Percentiles rank a stretch among this genome's conserved stretches.
Evolutionary conservation across 768 basidiomycete species (phyloP).

Genomic region (Rhodosporidiobolus odoratus): DNA sequence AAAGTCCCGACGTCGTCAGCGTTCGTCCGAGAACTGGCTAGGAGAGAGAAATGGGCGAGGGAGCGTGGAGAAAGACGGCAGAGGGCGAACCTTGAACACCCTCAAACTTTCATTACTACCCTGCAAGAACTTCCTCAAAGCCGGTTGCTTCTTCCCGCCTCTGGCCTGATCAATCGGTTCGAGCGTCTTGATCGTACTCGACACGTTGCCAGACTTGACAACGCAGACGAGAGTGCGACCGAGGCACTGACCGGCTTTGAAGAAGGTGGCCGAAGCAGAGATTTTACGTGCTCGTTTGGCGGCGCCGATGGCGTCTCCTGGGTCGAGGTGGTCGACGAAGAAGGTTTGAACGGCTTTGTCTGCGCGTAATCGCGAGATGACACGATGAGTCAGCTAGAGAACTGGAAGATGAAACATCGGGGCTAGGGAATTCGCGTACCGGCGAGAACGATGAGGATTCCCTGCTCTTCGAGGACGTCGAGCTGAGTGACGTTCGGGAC

Average conservation of each 20-base stretch:
- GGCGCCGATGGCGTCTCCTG: conserved; percentile 80
- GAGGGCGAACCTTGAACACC: conserved; percentile 67
- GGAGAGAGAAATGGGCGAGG: neutral
- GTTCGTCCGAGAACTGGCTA: too few relatives aligned
- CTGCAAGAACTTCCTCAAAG: conserved; percentile 90
- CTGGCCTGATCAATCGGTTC: conserved; percentile 86
- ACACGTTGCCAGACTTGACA: conserved; percentile 92
- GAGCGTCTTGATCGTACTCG: conserved; percentile 85
- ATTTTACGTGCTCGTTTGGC: conserved; percentile 91
- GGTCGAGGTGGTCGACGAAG: conserved; percentile 85
- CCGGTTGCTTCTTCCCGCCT: conserved; percentile 52
- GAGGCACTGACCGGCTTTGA: conserved; percentile 91
- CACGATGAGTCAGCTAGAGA: neutral
- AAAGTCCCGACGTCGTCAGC: too few relatives aligned
- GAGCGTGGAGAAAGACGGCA: neutral
- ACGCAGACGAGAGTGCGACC: conserved; percentile 89
- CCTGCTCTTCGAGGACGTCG: conserved; percentile 92
- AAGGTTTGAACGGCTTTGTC: conserved; percentile 95
- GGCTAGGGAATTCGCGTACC: conserved; percentile 55
- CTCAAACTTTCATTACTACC: conserved; percentile 91
- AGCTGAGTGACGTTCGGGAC: conserved; percentile 87
- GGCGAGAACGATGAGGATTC: conserved; percentile 96
- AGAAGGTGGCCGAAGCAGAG: conserved; percentile 92
- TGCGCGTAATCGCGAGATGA: conserved; percentile 44
- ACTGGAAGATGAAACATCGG: neutral